Evolutionary conservation across 163 green algal species (phyloP).

Genomic region (Botryococcus braunii): DNA sequence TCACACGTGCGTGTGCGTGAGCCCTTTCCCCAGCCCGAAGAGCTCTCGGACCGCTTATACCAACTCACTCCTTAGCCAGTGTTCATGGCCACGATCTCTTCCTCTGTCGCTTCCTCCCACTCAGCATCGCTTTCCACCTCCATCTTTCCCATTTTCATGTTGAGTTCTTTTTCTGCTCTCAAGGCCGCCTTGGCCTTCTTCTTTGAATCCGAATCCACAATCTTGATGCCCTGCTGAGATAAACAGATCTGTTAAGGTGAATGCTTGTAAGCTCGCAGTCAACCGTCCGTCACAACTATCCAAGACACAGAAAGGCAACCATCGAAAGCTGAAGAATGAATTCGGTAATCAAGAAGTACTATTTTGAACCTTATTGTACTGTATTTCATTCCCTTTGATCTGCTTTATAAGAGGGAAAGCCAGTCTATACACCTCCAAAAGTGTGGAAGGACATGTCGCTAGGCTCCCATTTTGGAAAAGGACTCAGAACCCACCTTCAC

Average conservation of each 20-base stretch:
- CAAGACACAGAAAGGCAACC: too few species aligned
- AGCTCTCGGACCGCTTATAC: not conserved
- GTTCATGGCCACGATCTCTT: constrained; percentile 1
- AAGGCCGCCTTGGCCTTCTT: constrained; percentile 7
- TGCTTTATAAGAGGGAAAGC: not conserved
- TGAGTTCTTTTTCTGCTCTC: not conserved
- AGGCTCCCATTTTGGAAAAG: too few species aligned
- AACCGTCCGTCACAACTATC: too few species aligned
- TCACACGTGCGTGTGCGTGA: not conserved
- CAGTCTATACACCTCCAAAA: too few species aligned
- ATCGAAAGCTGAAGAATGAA: not conserved
- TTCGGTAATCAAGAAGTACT: not conserved
- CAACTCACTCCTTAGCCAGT: not conserved
- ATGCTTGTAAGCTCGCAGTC: not conserved
- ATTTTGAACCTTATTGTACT: not conserved
- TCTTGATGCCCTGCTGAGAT: constrained; percentile 10
- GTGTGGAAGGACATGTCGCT: too few species aligned
- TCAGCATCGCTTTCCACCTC: constrained; percentile 4
- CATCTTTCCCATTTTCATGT: too few species aligned
- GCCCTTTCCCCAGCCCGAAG: not conserved
- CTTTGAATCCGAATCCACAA: constrained; percentile 4
- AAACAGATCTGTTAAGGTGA: not conserved
- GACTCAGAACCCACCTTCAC: too few species aligned
- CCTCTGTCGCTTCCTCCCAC: constrained; percentile 1
- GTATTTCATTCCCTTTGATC: not conserved